phyloP scores from a whole-genome alignment of 2,329 filamentous ascomycete species.

The Talaromyces sp. region DNA sequence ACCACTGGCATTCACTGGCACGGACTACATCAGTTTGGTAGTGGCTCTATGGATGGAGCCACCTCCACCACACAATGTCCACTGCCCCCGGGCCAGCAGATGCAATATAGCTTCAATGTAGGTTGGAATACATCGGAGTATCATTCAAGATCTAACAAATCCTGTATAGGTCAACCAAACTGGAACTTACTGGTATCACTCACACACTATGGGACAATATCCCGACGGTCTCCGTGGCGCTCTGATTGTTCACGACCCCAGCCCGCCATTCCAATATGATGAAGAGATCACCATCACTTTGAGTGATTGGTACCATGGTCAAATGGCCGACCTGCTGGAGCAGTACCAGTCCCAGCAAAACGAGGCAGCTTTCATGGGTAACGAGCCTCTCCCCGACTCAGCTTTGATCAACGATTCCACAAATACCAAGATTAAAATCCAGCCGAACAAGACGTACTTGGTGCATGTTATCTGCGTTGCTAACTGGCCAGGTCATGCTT shows the following conservation, averaged over 20 bases:
- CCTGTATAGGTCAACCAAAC: constrained; percentile 58
- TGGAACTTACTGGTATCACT: constrained; percentile 81
- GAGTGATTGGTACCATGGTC: constrained; percentile 71
- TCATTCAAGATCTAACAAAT: background rate
- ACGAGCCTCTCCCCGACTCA: constrained; percentile 67
- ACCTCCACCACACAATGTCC: constrained; percentile 68
- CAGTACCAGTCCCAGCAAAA: constrained; percentile 48
- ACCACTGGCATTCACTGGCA: constrained; percentile 61
- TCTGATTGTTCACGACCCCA: constrained; percentile 65
- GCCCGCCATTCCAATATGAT: constrained; percentile 64
- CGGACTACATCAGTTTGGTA: constrained; percentile 69
- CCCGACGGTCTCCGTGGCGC: constrained; percentile 69
- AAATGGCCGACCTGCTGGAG: constrained; percentile 54
- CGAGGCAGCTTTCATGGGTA: constrained; percentile 53
- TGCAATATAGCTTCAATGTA: constrained; percentile 69
- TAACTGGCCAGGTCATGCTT: constrained; percentile 62
- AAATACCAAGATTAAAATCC: constrained; percentile 60
- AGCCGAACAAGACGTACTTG: constrained; percentile 71
- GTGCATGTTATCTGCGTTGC: constrained; percentile 74
- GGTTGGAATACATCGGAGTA: background rate
- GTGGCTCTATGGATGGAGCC: constrained; percentile 72
- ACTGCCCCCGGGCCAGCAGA: constrained; percentile 64
- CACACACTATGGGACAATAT: constrained; percentile 68
- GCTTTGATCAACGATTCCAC: constrained; percentile 73
- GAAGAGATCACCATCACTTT: constrained; percentile 67